Conservation (phyloP, 1,284 basidiomycete genomes). For the Porogramme epimiltina region DNA sequence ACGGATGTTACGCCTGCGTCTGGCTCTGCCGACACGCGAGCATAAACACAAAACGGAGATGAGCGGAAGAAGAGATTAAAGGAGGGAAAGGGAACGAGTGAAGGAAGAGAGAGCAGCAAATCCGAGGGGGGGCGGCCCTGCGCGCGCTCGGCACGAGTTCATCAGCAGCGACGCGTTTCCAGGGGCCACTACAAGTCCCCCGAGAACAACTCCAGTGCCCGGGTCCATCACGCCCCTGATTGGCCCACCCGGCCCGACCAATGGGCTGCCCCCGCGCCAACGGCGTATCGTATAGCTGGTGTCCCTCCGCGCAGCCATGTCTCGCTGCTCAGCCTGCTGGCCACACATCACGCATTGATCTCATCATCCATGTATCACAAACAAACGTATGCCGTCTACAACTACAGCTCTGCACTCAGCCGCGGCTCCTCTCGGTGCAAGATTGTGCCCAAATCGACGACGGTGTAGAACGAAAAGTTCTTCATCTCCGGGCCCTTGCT, state of each 20-base stretch:
- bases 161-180: constrained; percentile 3
- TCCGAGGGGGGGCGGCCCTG: background rate
- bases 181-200: too few species aligned
- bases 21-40: constrained; percentile 33
- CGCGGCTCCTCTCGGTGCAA: constrained; percentile 55
- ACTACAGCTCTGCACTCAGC: constrained; percentile 13
- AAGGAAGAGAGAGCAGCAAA: constrained; percentile 1
- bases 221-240: too few species aligned
- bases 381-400: background rate
- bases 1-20: constrained; percentile 35
- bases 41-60: constrained; percentile 13
- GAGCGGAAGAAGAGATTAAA: constrained; percentile 4
- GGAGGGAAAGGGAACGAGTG: constrained; percentile 3
- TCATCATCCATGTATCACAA: background rate
- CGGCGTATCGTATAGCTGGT: too few species aligned
- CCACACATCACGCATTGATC: background rate
- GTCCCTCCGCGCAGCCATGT: too few species aligned
- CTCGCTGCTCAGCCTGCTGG: too few species aligned
- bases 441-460: constrained; percentile 76
- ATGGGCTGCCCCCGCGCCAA: too few species aligned
- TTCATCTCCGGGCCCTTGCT: constrained; percentile 65
- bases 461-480: constrained; percentile 85
- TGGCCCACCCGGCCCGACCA: too few species aligned
- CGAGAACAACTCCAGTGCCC: too few species aligned
- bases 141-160: too few species aligned